A percentile compares a stretch with the other conserved stretches of the same genome.
Evolutionary conservation across 208 protist genomes (phyloP).

Genomic region (Acanthamoeba castellanii): DNA sequence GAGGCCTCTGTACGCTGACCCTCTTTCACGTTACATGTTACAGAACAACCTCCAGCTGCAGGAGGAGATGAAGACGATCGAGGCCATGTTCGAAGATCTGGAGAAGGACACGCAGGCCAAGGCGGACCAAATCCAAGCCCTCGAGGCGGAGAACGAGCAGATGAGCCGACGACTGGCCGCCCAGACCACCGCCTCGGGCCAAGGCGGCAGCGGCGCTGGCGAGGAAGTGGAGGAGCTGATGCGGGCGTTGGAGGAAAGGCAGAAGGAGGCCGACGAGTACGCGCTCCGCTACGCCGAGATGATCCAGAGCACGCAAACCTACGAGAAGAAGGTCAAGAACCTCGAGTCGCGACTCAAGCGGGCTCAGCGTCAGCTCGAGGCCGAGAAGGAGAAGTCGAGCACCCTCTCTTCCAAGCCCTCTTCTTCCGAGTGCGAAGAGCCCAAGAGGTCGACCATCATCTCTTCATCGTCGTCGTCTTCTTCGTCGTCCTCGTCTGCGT

Average conservation of each 20-base stretch:
- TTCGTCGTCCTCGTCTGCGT: background rate
- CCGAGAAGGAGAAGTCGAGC: background rate
- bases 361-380: background rate
- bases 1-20: background rate
- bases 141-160: slow-evolving; percentile 2
- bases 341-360: slow-evolving; percentile 44
- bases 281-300: slow-evolving; percentile 42
- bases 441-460: background rate
- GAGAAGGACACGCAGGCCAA: slow-evolving; percentile 56
- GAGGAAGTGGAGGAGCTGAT: background rate
- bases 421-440: background rate
- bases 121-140: background rate
- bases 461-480: background rate
- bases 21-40: background rate
- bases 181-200: background rate
- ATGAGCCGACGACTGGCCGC: background rate
- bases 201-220: background rate
- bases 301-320: slow-evolving; percentile 44
- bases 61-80: slow-evolving; percentile 12
- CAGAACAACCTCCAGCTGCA: background rate
- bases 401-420: background rate
- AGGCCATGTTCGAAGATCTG: slow-evolving; percentile 23
- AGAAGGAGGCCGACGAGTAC: slow-evolving; percentile 47
- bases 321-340: slow-evolving; percentile 44
- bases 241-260: background rate